Evolutionary conservation across 108 stramenopile genomes (phyloP).

Genomic region (Cylindrotheca closterium): DNA sequence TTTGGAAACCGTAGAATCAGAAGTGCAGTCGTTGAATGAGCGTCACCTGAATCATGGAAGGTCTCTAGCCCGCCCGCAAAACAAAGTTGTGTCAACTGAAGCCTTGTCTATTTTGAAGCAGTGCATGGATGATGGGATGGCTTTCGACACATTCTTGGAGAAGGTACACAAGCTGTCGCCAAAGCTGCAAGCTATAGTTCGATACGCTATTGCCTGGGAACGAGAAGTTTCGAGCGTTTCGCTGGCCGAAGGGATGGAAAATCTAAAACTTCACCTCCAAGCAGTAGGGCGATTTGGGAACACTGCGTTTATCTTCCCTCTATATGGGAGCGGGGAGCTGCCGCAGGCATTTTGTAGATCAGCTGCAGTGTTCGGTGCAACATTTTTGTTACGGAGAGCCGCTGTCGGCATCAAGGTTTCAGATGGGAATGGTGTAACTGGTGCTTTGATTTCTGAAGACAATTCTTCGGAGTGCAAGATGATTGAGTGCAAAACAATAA

Average conservation of each 20-base stretch:
- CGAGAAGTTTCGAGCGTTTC: slow-evolving; percentile 12
- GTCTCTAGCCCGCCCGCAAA: slow-evolving; percentile 88
- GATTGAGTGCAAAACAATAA: slow-evolving; percentile 53
- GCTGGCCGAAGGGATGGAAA: slow-evolving; percentile 49
- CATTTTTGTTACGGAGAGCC: slow-evolving; percentile 69
- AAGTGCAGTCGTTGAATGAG: slow-evolving; percentile 78
- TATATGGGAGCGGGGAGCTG: slow-evolving; percentile 85
- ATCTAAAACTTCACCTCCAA: slow-evolving; percentile 61
- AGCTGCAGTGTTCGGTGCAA: slow-evolving; percentile 82
- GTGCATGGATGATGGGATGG: slow-evolving; percentile 43
- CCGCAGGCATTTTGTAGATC: slow-evolving; percentile 84
- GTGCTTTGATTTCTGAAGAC: slow-evolving; percentile 29
- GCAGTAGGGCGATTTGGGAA: slow-evolving; percentile 76
- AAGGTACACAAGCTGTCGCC: slow-evolving; percentile 57
- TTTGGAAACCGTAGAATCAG: slow-evolving; percentile 12
- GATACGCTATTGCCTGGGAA: slow-evolving; percentile 72
- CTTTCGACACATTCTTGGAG: slow-evolving; percentile 57
- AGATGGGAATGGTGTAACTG: slow-evolving; percentile 21
- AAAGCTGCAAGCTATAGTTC: slow-evolving; percentile 46
- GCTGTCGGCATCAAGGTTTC: slow-evolving; percentile 23
- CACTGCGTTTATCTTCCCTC: slow-evolving; percentile 71
- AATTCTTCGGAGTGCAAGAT: slow-evolving; percentile 23
- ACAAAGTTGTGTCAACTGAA: slow-evolving; percentile 70
- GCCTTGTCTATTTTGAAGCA: slow-evolving; percentile 55
- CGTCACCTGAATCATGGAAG: slow-evolving; percentile 83